Evolutionary conservation across 768 basidiomycete genomes (phyloP), one percentile per base, ranked within the genome.

Genomic region (Leucosporidium scottii): DNA sequence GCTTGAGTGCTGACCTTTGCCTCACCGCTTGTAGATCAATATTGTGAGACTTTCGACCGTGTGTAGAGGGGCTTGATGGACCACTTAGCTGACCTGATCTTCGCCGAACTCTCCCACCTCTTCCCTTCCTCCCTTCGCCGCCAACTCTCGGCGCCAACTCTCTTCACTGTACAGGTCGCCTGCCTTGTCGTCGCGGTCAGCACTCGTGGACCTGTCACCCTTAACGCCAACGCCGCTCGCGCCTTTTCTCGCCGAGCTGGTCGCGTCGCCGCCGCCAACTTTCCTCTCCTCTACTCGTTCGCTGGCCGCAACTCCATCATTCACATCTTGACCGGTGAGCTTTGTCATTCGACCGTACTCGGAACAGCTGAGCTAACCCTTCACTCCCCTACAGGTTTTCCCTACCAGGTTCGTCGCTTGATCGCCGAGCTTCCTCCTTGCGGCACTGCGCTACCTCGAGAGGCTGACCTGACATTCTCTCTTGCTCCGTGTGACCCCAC

Each of bases 261-360:
- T 23, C 64, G 71, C 4, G 53, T 72, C 23, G 65, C 71, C 0
- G 44, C 61, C 7, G 67, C 65, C 34, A 68, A 68, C 55, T 61
- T 61, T 27, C 71, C 71, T 2, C 28, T 63, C 3, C 49, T 68
- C 8, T 72, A 27, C 62, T 17, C 31, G 21, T 61, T 68, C n/a
- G 67, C 59, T 3, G 71, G 71, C 0, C 21, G 71, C 8, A 72
- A 72, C 56, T 66, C 53, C 55, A 56, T 64, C 59, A 51, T 72
- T 2, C 12, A 53, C 4, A 34, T 21, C 20, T 13, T 68, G 4
- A 71, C 70, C 4, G 70, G 69, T 66, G 23, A n/a, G 65, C 30
- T 27, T 23, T 30, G 27, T 8, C 25, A 23, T 30, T 1, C 28
- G 31, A 4, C 23, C 4, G 3, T 12, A 4, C 30, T 13, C 28